phyloP scores from a whole-genome alignment of 108 stramenopile species.

The Cylindrotheca closterium region DNA sequence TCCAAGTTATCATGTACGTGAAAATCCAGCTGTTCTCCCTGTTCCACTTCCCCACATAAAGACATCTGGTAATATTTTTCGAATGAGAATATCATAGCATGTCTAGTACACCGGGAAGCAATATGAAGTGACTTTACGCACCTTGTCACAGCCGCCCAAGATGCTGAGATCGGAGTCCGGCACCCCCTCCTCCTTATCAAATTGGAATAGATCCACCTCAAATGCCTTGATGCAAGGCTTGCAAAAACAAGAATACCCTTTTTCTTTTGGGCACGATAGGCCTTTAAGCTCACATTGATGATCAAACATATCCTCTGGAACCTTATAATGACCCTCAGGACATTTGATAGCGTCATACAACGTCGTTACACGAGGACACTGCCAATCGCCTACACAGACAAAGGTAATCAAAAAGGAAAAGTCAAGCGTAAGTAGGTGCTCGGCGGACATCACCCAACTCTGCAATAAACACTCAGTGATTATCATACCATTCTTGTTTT shows the following conservation, averaged over 20 bases:
- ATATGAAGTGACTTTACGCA: too few species aligned
- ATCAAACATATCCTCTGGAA: conserved; percentile 1
- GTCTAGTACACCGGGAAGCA: too few species aligned
- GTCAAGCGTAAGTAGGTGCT: too few species aligned
- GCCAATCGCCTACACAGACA: too few species aligned
- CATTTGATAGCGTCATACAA: conserved; percentile 32
- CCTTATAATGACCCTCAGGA: conserved; percentile 24
- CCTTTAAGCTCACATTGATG: conserved; percentile 17
- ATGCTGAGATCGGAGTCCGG: background rate
- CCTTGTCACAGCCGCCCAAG: conserved; percentile 13
- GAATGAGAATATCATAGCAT: too few species aligned
- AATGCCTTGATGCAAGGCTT: conserved; percentile 26
- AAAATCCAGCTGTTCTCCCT: background rate
- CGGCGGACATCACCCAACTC: too few species aligned
- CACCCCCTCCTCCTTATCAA: background rate
- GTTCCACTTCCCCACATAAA: conserved; percentile 28
- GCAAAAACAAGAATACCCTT: conserved; percentile 17
- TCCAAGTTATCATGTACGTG: conserved; percentile 20
- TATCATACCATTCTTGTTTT: conserved; percentile 1
- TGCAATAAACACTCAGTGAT: too few species aligned
- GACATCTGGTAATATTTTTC: too few species aligned
- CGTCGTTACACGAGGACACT: conserved; percentile 6
- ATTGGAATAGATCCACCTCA: conserved; percentile 26
- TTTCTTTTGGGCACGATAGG: conserved; percentile 15
- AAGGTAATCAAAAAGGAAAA: too few species aligned